Percentiles rank a stretch among this genome's conserved stretches.
phyloP scores from a whole-genome alignment of 306 rosid genomes.

The Prunus davidiana region DNA sequence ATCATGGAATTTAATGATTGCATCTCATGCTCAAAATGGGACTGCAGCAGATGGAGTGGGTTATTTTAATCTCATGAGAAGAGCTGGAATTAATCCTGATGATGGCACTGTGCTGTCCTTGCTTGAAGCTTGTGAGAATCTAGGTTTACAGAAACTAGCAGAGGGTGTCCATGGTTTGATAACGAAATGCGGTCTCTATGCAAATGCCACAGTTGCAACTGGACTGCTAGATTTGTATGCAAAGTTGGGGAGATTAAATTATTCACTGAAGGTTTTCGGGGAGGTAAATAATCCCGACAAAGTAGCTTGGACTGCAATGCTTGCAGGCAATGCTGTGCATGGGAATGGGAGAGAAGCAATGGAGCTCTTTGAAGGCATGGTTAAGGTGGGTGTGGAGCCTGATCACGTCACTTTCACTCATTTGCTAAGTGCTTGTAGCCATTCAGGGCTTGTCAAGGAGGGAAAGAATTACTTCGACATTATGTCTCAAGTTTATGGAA shows the following conservation, averaged over 20 bases:
- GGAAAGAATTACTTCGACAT: constrained; percentile 55
- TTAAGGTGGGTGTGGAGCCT: constrained; percentile 51
- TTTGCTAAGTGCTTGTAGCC: constrained; percentile 79
- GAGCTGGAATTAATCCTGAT: constrained; percentile 48
- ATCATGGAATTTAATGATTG: constrained; percentile 70
- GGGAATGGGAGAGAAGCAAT: constrained; percentile 62
- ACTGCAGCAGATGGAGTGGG: constrained; percentile 37
- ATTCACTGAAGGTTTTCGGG: constrained; percentile 45
- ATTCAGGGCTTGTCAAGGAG: constrained; percentile 66
- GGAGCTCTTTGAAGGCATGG: constrained; percentile 47
- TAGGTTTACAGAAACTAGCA: constrained; percentile 43
- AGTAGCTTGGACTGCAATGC: constrained; percentile 82
- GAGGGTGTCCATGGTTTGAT: constrained; percentile 58
- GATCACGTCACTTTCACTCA: constrained; percentile 84
- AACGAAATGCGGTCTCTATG: constrained; percentile 38
- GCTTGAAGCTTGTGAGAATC: constrained; percentile 59
- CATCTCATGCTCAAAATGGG: constrained; percentile 43
- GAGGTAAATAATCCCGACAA: constrained; percentile 56
- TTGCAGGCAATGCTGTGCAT: constrained; percentile 63
- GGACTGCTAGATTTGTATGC: constrained; percentile 57
- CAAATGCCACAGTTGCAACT: constrained; percentile 43
- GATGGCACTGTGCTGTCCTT: constrained; percentile 56
- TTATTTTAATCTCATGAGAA: constrained; percentile 53
- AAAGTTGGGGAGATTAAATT: constrained; percentile 60
- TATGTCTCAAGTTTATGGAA: constrained; percentile 51